Evolutionary conservation across 192 early-diverging fungal genomes (phyloP).

Genomic region (Backusella westeae): DNA sequence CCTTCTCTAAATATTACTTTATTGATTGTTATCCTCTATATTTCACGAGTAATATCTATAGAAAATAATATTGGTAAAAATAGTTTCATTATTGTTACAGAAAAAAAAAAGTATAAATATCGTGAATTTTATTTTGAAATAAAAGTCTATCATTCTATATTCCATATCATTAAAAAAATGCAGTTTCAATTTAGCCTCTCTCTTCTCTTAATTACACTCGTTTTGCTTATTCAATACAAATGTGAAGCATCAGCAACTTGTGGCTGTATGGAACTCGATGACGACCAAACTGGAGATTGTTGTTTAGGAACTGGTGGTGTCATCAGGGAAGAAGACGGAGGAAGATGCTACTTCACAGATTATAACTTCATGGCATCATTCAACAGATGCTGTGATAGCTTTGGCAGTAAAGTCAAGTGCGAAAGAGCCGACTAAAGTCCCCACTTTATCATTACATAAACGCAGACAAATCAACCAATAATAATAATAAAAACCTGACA

Average conservation of each 20-base stretch:
- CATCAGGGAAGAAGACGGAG: neutral
- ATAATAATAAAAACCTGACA: neutral
- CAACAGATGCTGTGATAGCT: conserved; percentile 1
- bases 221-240: neutral
- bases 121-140: neutral
- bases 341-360: neutral
- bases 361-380: neutral
- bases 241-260: neutral
- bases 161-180: neutral
- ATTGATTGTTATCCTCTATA: neutral
- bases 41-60: neutral
- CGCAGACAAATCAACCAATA: neutral
- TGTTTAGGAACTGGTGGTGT: neutral
- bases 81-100: neutral
- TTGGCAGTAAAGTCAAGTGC: neutral
- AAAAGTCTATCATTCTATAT: neutral
- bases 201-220: neutral
- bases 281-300: neutral
- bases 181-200: neutral
- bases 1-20: conserved; percentile 3
- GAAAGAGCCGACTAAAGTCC: neutral
- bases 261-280: neutral
- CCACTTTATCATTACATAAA: neutral
- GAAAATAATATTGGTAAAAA: neutral
- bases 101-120: neutral